Conservation (phyloP, 345 rosid species). For the Rhodamnia argentea region DNA sequence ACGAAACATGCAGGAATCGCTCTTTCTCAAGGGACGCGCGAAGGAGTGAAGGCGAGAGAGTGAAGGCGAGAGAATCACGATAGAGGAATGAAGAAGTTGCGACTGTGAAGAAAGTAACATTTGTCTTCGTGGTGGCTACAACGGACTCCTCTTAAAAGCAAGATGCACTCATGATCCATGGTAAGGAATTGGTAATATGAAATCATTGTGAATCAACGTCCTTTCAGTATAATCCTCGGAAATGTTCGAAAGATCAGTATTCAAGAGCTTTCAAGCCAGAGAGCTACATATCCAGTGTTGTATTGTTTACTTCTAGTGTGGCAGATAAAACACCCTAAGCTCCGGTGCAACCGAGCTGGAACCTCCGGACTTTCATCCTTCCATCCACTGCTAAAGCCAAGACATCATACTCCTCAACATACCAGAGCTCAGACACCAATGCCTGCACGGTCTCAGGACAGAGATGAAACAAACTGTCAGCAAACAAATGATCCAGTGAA, state of each 20-base stretch:
- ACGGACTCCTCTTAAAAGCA: background rate
- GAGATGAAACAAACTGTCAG: background rate
- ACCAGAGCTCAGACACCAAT: conserved; percentile 63
- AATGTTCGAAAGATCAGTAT: background rate
- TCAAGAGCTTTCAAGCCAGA: background rate
- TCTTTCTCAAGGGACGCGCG: background rate
- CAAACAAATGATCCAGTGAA: background rate
- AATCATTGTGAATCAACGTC: background rate
- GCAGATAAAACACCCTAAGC: background rate
- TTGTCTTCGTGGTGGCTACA: background rate
- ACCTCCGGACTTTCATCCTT: conserved; percentile 49
- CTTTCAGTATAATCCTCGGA: background rate
- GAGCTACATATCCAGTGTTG: background rate
- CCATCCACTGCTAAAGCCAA: conserved; percentile 74
- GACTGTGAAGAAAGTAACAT: background rate
- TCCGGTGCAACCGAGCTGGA: conserved; percentile 34
- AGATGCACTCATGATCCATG: background rate
- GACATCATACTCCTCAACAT: conserved; percentile 63
- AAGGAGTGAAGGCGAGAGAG: background rate
- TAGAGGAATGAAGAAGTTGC: background rate
- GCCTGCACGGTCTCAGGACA: conserved; percentile 27
- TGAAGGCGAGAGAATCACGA: background rate
- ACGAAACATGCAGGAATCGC: background rate
- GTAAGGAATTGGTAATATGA: background rate
- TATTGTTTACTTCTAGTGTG: background rate